Evolutionary conservation across 108 stramenopile genomes (phyloP).

Genomic region (Nannochloropsis granulata): DNA sequence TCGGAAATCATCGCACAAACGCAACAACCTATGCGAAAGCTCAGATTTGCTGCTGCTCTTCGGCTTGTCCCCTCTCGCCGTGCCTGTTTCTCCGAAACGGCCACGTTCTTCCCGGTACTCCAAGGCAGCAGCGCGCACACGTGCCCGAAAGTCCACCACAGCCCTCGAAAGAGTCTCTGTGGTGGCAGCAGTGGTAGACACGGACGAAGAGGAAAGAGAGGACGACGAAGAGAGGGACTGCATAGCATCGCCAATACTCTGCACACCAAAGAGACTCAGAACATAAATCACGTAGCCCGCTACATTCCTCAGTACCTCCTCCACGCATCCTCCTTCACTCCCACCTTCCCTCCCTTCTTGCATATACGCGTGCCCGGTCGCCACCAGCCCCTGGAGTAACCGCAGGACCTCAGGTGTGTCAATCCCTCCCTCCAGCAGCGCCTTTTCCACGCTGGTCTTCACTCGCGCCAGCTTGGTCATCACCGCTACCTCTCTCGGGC

Average conservation of each 20-base stretch:
- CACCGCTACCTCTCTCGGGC: background rate
- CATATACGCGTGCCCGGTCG: background rate
- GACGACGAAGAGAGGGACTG: background rate
- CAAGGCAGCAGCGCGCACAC: background rate
- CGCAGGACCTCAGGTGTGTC: background rate
- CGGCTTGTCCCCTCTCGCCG: background rate
- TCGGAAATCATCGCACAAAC: slow-evolving; percentile 2
- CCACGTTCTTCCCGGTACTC: background rate
- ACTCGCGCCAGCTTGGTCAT: background rate
- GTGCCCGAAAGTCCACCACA: background rate
- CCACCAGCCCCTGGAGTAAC: background rate
- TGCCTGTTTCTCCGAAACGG: background rate
- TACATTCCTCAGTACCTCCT: background rate
- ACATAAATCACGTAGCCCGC: background rate
- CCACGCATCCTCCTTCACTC: background rate
- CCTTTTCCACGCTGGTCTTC: background rate
- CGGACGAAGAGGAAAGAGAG: background rate
- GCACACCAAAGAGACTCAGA: background rate
- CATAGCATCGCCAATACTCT: background rate
- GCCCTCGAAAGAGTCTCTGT: background rate
- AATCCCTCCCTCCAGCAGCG: background rate
- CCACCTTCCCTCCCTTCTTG: background rate
- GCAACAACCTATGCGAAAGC: background rate
- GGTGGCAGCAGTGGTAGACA: background rate
- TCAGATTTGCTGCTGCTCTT: background rate